Conservation (phyloP, 108 stramenopile genomes). For the Epithemia pelagica region DNA sequence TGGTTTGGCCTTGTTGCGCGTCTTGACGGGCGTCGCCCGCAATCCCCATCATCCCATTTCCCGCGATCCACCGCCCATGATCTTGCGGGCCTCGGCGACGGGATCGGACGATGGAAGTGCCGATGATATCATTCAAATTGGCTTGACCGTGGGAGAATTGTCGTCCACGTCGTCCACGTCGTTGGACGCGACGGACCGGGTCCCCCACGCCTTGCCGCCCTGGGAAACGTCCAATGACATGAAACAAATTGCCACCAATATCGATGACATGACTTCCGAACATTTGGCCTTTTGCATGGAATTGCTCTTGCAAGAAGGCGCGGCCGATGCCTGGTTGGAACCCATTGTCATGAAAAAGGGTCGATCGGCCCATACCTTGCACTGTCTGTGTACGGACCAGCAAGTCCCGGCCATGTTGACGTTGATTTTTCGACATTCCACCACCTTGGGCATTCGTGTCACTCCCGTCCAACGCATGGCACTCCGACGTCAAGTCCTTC, state of each 20-base stretch:
- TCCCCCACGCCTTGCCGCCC: not conserved
- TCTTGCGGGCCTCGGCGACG: slow-evolving; percentile 1
- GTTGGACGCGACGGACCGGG: not conserved
- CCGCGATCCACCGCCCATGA: not conserved
- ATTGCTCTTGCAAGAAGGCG: slow-evolving; percentile 54
- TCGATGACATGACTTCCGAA: slow-evolving; percentile 91
- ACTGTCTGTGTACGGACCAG: slow-evolving; percentile 57
- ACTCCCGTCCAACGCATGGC: slow-evolving; percentile 63
- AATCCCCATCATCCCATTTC: not conserved
- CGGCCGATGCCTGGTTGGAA: slow-evolving; percentile 81
- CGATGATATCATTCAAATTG: not conserved
- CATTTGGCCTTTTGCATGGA: slow-evolving; percentile 63
- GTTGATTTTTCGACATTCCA: slow-evolving; percentile 77
- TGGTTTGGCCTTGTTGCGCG: not conserved
- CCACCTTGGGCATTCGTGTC: slow-evolving; percentile 84
- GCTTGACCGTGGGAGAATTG: not conserved
- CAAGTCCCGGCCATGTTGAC: slow-evolving; percentile 32
- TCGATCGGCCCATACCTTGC: slow-evolving; percentile 71
- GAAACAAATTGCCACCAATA: slow-evolving; percentile 73
- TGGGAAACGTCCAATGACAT: slow-evolving; percentile 30
- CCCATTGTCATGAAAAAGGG: slow-evolving; percentile 96
- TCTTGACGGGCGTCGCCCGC: not conserved
- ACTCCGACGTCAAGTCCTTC: slow-evolving; percentile 49
- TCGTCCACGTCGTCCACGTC: not conserved
- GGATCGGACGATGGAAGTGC: not conserved